These are phyloP conservation scores for Paramecium octaurelia DNA, from an alignment of 73 alveolate species.

Conservation along the genomic window DNA sequence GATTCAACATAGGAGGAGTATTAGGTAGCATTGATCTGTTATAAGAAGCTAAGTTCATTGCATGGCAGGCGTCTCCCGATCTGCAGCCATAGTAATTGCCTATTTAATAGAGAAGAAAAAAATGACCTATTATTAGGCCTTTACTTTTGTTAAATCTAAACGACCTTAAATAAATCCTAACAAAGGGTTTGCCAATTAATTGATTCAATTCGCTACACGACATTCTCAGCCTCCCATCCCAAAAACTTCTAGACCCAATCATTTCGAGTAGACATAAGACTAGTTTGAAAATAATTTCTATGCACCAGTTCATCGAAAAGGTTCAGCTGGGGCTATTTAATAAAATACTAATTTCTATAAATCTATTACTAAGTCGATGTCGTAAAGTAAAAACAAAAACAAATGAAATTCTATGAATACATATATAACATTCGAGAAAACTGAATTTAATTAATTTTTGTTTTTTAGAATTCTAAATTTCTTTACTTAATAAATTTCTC, in stretches of 20 bases:
- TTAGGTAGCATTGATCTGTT: not conserved
- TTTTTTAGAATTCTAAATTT: too few relatives aligned
- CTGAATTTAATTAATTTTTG: not conserved
- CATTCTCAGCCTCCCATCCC: not conserved
- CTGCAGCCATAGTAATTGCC: slow-evolving; percentile 4
- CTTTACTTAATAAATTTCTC: too few relatives aligned
- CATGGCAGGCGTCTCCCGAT: slow-evolving; percentile 15
- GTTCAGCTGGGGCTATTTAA: not conserved
- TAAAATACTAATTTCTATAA: not conserved
- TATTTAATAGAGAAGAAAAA: not conserved
- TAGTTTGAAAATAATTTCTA: not conserved
- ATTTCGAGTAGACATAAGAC: not conserved
- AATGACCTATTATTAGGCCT: not conserved
- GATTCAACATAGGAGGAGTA: slow-evolving; percentile 10
- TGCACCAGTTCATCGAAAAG: not conserved
- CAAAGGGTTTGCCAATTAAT: not conserved
- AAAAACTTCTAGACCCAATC: not conserved
- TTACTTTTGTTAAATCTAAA: not conserved
- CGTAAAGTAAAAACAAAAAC: not conserved
- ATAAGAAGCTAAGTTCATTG: not conserved
- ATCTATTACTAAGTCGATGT: not conserved
- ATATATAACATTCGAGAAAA: not conserved
- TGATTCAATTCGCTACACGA: not conserved
- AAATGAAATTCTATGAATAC: not conserved
- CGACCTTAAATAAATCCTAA: not conserved